Base-by-base conservation (phyloP, 163 green algal genomes). In the Scenedesmus sp. region DNA sequence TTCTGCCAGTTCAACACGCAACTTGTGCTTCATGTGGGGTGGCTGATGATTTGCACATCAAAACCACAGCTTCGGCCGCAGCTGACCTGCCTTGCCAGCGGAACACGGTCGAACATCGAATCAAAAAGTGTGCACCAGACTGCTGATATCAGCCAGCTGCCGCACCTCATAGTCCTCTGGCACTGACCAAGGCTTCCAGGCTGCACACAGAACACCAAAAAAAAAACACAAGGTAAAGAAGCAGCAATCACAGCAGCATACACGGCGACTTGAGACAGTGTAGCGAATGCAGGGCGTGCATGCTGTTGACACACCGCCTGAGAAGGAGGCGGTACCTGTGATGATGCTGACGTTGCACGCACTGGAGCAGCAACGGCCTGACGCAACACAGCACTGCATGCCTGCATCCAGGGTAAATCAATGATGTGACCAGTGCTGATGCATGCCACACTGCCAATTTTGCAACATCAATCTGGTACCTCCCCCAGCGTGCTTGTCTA, bases 131-230 rank as follows among this genome's bases (percentile, higher is more conserved):
- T n/a, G n/a, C n/a, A n/a, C n/a, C n/a, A n/a, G n/a, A n/a, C n/a
- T n/a, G n/a, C n/a, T 61, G 6, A 24, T 15, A 61, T 26, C 51
- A 24, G 24, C 12, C 51, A 61, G 51, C 6, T 49, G 30, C 33
- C 86, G 35, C 85, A 94, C 93, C 91, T 88, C 20, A 81, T 92
- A 91, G 40, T 93, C 88, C 0, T 89, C 84, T 24, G 93, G 90
- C 85, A 95, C 93, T 44, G 91, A 85, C 93, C 93, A 95, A 30
- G 92, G 91, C 88, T 94, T 93, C 86, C 73, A 92, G n/a, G 72
- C 93, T 95, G 91, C 65, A 53, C 0, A 22, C 26, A 37, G 13
- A 26, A 15, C 12, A 30, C 15, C 43, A 79, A 49, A 18, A 10
- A 5, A 24, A 78, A 65, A 26, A 13, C 15, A 13, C 2, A 33